Base-by-base conservation (phyloP, 2,329 filamentous ascomycete species). In the Aspergillus aculeatinus region DNA sequence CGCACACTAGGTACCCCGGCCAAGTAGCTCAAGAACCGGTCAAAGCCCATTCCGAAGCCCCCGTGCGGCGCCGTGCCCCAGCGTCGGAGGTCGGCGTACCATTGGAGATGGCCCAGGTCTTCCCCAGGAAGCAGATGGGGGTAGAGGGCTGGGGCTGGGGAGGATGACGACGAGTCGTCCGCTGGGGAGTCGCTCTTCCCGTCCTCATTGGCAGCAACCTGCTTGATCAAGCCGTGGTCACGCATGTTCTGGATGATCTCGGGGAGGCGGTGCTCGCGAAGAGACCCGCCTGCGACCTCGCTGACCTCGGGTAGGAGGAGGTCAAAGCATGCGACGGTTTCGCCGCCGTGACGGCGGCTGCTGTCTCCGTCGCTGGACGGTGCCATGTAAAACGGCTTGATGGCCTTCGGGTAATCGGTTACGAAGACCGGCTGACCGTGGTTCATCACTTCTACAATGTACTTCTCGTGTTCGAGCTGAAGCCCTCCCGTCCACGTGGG, bases 51-150 rank as follows among this genome's bases (percentile, higher is more conserved):
- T 2, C 93, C 93, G 72, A 96, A 97, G 1, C 93, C 93, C 48
- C 93, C 93, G 70, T 96, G 93, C 39, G 92, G 92, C 58, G 92
- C 91, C 67, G 89, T 93, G n/a, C 93, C 93, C 85, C 92, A 97
- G 66, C 89, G 87, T 62, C 93, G 87, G 62, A 97, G 82, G 74
- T 97, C 92, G 25, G 91, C 81, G 73, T 96, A 97, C 93, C 93
- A 97, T 66, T 89, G 85, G 57, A 96, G 76, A 61, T 80, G 79
- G n/a, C 79, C 78, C 60, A 76, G 69, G 62, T 76, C 70, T 70
- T 81, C 77, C 19, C 71, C 70, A n/a, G 71, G 66, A 42, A 66
- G 59, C 25, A 77, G 69, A 62, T 75, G 68, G 14, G 77, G 72
- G 70, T 80, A 78, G 31, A 65, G 48, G n/a, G 68, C 63, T 10